Percentiles rank a stretch among this genome's conserved stretches.
phyloP scores from a whole-genome alignment of 805 yeast species.

The Ogataea salicorniae region DNA sequence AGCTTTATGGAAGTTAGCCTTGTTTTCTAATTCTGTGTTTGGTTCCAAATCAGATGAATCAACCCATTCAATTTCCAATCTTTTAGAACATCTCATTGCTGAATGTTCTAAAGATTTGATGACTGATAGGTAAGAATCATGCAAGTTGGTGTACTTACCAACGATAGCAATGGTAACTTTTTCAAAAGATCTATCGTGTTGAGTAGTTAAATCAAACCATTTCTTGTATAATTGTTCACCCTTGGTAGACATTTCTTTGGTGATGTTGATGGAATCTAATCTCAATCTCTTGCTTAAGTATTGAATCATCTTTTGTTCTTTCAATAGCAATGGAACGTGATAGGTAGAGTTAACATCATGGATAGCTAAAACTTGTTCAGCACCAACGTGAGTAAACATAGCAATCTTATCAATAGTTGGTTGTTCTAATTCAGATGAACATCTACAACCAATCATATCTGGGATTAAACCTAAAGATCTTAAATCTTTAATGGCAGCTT shows the following conservation, averaged over 20 bases:
- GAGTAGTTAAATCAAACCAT: conserved; percentile 77
- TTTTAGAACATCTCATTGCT: conserved; percentile 82
- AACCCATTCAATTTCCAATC: conserved; percentile 89
- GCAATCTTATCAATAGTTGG: conserved; percentile 94
- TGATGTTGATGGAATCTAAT: conserved; percentile 43
- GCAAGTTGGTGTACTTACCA: conserved; percentile 93
- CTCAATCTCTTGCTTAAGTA: conserved; percentile 65
- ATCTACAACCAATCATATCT: conserved; percentile 97
- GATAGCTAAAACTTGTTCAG: conserved; percentile 95
- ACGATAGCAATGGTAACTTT: conserved; percentile 92
- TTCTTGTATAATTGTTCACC: conserved; percentile 68
- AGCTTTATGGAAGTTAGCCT: conserved; percentile 84
- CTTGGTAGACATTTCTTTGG: conserved; percentile 46
- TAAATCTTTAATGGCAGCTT: conserved; percentile 96
- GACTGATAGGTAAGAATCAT: conserved; percentile 92
- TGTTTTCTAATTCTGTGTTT: conserved; percentile 54
- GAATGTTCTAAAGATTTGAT: conserved; percentile 95
- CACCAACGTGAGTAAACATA: conserved; percentile 98
- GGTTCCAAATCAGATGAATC: conserved; percentile 89
- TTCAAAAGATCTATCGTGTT: conserved; percentile 78
- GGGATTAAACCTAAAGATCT: conserved; percentile 93
- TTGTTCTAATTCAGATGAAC: conserved; percentile 73
- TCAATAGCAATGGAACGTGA: conserved; percentile 89
- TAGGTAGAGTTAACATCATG: conserved; percentile 96
- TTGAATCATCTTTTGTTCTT: conserved; percentile 79